Evolutionary conservation across 352 stramenopile genomes (phyloP).

Genomic region (Phytophthora fragariaefolia): DNA sequence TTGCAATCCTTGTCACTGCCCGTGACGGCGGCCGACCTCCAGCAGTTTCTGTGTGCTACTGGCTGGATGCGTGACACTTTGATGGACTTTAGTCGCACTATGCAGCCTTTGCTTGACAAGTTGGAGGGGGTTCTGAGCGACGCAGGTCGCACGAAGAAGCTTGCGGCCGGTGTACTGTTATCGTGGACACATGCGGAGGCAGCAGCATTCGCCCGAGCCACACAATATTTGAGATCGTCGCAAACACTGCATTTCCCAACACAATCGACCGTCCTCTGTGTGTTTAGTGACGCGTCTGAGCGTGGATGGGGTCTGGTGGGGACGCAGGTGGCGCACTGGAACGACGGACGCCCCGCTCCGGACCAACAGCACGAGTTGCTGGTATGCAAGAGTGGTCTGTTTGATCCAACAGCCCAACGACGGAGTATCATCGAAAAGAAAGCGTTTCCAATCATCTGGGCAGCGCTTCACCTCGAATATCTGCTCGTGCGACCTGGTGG

Average conservation of each 20-base stretch:
- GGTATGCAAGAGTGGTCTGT: slow-evolving; percentile 17
- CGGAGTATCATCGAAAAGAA: slow-evolving; percentile 33
- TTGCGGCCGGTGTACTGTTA: background rate
- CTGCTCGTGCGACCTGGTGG: slow-evolving; percentile 11
- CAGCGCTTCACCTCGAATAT: slow-evolving; percentile 13
- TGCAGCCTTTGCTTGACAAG: background rate
- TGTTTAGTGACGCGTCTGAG: background rate
- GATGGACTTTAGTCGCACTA: slow-evolving; percentile 23
- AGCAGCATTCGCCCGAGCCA: background rate
- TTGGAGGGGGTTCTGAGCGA: background rate
- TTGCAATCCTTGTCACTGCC: slow-evolving; percentile 6
- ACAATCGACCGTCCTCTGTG: background rate
- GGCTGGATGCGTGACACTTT: slow-evolving; percentile 30
- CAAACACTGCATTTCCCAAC: slow-evolving; percentile 1
- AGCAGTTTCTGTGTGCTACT: slow-evolving; percentile 34
- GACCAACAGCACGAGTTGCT: slow-evolving; percentile 14
- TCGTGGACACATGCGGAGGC: background rate
- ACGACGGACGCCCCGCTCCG: background rate
- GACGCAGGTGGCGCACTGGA: background rate
- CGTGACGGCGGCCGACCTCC: slow-evolving; percentile 20
- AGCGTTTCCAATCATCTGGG: slow-evolving; percentile 20
- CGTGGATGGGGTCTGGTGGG: background rate
- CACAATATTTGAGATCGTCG: background rate
- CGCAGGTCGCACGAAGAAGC: background rate
- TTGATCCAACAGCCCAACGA: background rate